These are phyloP conservation scores for Monosporascus sp. DNA, from an alignment of 2,329 filamentous ascomycete species.

Conservation along the genomic window DNA sequence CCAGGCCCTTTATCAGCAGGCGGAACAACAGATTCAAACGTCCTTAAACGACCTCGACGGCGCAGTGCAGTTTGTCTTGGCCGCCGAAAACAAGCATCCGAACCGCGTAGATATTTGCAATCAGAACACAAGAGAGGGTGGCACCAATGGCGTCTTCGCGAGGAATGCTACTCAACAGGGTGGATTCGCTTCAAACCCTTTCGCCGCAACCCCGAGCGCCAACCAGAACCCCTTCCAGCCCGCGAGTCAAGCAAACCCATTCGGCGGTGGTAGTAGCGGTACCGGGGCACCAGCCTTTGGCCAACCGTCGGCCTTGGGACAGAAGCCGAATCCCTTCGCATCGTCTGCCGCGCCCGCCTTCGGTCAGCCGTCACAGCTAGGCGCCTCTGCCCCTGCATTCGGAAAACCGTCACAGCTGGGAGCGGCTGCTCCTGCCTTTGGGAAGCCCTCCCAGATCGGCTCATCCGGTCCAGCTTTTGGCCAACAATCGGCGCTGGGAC, in stretches of 20 bases:
- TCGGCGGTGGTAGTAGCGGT: slow-evolving; percentile 7
- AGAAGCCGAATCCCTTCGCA: slow-evolving; percentile 16
- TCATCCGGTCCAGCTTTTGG: slow-evolving; percentile 29
- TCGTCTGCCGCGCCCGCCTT: slow-evolving; percentile 11
- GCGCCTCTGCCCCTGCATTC: slow-evolving; percentile 22
- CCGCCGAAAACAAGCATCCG: slow-evolving; percentile 64
- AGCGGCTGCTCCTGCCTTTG: slow-evolving; percentile 21
- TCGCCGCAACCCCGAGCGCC: slow-evolving; percentile 19
- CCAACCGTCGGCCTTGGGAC: slow-evolving; percentile 29
- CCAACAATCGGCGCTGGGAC: slow-evolving; percentile 29
- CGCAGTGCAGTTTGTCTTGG: slow-evolving; percentile 64
- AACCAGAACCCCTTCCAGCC: slow-evolving; percentile 36
- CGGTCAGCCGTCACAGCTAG: slow-evolving; percentile 17
- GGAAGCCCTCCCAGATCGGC: slow-evolving; percentile 24
- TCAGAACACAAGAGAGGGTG: slow-evolving; percentile 35
- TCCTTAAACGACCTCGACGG: slow-evolving; percentile 64
- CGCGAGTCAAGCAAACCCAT: slow-evolving; percentile 24
- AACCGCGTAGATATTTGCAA: slow-evolving; percentile 65
- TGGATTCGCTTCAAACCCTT: slow-evolving; percentile 18
- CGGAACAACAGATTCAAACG: slow-evolving; percentile 66
- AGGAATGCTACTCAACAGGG: slow-evolving; percentile 24
- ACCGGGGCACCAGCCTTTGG: slow-evolving; percentile 18
- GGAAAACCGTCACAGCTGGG: slow-evolving; percentile 35
- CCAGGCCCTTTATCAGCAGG: slow-evolving; percentile 55
- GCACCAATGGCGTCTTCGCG: slow-evolving; percentile 39